Evolutionary conservation across 208 protist genomes (phyloP).

Genomic region (Lotmaria passim): DNA sequence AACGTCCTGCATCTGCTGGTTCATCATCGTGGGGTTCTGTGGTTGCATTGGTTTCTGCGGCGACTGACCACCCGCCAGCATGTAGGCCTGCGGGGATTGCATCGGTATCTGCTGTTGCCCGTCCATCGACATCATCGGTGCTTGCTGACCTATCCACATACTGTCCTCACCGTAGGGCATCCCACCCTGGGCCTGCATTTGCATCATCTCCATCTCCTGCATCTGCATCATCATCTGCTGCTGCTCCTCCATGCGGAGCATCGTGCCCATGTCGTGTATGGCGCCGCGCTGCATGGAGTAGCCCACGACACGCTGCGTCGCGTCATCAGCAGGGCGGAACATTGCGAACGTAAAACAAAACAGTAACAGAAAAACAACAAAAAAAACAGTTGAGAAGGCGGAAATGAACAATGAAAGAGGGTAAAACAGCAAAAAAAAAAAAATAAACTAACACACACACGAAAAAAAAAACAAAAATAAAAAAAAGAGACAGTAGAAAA

Average conservation of each 20-base stretch:
- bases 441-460: neutral
- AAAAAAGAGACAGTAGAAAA: slow-evolving; percentile 5
- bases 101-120: neutral
- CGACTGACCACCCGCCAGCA: slow-evolving; percentile 1
- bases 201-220: slow-evolving; percentile 40
- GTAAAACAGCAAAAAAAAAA: slow-evolving; percentile 10
- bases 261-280: slow-evolving; percentile 32
- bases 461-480: neutral
- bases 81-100: neutral
- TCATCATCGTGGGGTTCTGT: slow-evolving; percentile 7
- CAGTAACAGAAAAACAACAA: too few relatives aligned
- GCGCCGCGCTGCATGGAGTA: slow-evolving; percentile 38
- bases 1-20: slow-evolving; percentile 2
- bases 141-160: slow-evolving; percentile 10
- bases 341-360: neutral
- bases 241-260: slow-evolving; percentile 32
- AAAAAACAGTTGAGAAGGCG: neutral
- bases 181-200: slow-evolving; percentile 43
- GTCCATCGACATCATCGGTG: slow-evolving; percentile 12
- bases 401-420: too few relatives aligned
- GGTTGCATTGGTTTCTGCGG: neutral
- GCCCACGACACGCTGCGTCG: slow-evolving; percentile 28
- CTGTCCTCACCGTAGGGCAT: neutral
- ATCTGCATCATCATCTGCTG: slow-evolving; percentile 33
- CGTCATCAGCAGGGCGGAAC: slow-evolving; percentile 37